phyloP scores from a whole-genome alignment of 192 early-diverging fungal genomes.

The Coemansia sp. region DNA sequence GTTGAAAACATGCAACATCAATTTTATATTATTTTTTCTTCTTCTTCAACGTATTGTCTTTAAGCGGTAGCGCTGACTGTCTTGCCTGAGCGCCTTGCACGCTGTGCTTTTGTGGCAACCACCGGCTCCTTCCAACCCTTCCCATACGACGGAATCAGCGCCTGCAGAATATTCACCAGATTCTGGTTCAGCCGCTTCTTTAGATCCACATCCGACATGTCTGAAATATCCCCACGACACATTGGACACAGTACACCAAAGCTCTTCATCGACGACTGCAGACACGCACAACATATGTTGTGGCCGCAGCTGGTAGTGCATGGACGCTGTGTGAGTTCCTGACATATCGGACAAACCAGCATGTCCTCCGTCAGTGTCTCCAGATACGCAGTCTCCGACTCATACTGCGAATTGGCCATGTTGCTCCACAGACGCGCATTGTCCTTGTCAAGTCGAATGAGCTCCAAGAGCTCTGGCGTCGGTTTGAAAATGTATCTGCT shows the following conservation, averaged over 20 bases:
- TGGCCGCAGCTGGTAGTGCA: constrained; percentile 47
- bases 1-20: too few species aligned
- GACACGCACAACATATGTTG: constrained; percentile 43
- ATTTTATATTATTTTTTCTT: too few species aligned
- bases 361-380: constrained; percentile 29
- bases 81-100: constrained; percentile 14
- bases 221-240: constrained; percentile 31
- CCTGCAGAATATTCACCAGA: constrained; percentile 33
- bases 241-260: constrained; percentile 42
- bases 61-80: background rate
- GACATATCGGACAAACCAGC: constrained; percentile 47
- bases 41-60: too few species aligned
- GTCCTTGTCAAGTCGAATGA: constrained; percentile 41
- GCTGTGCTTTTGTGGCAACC: constrained; percentile 15
- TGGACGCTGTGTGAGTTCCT: constrained; percentile 44
- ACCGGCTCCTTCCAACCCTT: constrained; percentile 16
- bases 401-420: constrained; percentile 12
- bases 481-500: constrained; percentile 14
- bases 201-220: constrained; percentile 22
- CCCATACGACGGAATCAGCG: constrained; percentile 46
- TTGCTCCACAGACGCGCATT: constrained; percentile 45
- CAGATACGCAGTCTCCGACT: constrained; percentile 27
- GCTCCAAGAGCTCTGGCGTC: constrained; percentile 16
- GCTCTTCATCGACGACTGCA: constrained; percentile 29
- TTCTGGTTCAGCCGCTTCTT: constrained; percentile 27